Conservation (phyloP, 1,284 basidiomycete species). For the Microbotryum silenes-acaulis region DNA sequence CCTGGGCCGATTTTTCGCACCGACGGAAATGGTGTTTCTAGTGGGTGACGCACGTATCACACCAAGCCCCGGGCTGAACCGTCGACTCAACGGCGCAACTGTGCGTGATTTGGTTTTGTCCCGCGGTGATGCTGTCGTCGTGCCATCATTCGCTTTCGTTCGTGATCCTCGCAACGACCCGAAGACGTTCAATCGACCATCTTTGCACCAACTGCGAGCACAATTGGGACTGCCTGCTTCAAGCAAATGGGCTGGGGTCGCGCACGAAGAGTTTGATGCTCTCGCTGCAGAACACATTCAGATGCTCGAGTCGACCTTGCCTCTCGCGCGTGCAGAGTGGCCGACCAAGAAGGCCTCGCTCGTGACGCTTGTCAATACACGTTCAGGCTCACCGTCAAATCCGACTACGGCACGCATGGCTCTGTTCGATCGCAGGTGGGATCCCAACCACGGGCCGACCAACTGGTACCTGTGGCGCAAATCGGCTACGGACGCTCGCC, state of each 20-base stretch:
- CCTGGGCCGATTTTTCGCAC: conserved; percentile 38
- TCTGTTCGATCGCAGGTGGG: conserved; percentile 36
- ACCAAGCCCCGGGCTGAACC: conserved; percentile 30
- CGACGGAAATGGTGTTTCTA: conserved; percentile 36
- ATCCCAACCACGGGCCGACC: conserved; percentile 33
- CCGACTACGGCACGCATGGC: conserved; percentile 25
- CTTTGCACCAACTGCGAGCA: conserved; percentile 13
- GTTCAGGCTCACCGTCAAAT: conserved; percentile 11
- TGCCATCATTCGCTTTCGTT: conserved; percentile 35
- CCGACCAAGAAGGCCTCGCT: conserved; percentile 31
- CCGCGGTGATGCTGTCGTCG: conserved; percentile 34
- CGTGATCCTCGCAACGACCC: conserved; percentile 21
- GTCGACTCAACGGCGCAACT: conserved; percentile 14
- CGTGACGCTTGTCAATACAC: conserved; percentile 29
- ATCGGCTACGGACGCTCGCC: conserved; percentile 21
- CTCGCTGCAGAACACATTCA: conserved; percentile 28
- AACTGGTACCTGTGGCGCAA: conserved; percentile 37
- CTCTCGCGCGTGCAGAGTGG: conserved; percentile 31
- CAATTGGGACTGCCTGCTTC: conserved; percentile 12
- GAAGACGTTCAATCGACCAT: conserved; percentile 1
- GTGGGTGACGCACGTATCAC: conserved; percentile 35
- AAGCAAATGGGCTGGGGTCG: conserved; percentile 18
- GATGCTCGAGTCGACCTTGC: conserved; percentile 25
- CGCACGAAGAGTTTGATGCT: conserved; percentile 21
- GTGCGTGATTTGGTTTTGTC: conserved; percentile 32